Percentiles rank a stretch among this genome's conserved stretches.
Conservation (phyloP, 225 moss, liverwort and hornwort genomes). For the Marchantia polymorpha region DNA sequence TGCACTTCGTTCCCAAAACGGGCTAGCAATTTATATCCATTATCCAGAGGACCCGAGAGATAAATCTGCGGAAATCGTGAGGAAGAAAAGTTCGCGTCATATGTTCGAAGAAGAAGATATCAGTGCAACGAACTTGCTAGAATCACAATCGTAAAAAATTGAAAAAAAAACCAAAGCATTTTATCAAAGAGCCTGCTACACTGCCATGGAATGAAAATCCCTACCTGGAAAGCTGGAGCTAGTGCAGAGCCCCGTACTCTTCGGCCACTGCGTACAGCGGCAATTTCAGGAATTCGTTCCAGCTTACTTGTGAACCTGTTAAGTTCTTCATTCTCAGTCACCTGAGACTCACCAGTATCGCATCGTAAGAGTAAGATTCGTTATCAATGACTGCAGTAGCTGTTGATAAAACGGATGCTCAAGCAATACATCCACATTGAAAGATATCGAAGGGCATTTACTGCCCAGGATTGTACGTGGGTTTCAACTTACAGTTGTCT, state of each 20-base stretch:
- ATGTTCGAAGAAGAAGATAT: no score
- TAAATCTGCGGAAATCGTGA: conserved; percentile 38
- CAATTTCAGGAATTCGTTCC: conserved; percentile 51
- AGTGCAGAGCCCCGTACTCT: conserved; percentile 60
- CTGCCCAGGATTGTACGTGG: no score
- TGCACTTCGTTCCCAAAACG: conserved; percentile 62
- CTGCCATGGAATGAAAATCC: not conserved
- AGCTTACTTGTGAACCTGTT: conserved; percentile 47
- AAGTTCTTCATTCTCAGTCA: conserved; percentile 46
- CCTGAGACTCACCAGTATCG: conserved; percentile 33
- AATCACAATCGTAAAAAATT: no score
- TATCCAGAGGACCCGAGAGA: conserved; percentile 56
- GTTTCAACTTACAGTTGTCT: no score
- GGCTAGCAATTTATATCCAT: conserved; percentile 73
- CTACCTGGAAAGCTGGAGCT: conserved; percentile 65
- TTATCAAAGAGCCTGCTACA: not conserved
- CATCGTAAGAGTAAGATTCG: no score
- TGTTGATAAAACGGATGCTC: no score
- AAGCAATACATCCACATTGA: no score
- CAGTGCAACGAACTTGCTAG: no score
- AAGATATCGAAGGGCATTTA: no score
- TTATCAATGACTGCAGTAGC: no score
- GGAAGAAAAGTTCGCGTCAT: no score
- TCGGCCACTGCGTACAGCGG: conserved; percentile 51
- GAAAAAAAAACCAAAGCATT: no score